Conservation (phyloP, 2,329 filamentous ascomycete species). For the Microdochium nivale region DNA sequence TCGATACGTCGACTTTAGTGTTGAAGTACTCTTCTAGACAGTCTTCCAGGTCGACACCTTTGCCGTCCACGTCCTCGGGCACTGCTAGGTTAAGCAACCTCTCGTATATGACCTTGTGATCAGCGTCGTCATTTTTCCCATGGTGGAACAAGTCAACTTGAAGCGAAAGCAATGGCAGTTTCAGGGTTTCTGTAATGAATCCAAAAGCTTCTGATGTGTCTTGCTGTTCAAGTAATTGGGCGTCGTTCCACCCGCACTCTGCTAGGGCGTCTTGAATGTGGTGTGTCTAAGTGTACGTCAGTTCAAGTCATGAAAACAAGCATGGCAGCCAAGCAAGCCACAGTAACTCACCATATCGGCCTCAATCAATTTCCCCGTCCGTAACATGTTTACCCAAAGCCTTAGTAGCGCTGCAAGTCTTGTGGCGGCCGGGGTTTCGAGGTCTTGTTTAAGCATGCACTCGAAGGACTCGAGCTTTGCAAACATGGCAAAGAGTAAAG, state of each 20-base stretch:
- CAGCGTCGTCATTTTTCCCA: conserved; percentile 74
- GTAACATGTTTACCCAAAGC: conserved; percentile 88
- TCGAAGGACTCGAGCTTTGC: conserved; percentile 84
- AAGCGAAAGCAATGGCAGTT: conserved; percentile 77
- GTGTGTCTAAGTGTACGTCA: conserved; percentile 39
- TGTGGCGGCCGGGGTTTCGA: conserved; percentile 61
- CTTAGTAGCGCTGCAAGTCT: conserved; percentile 71
- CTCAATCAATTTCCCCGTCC: conserved; percentile 76
- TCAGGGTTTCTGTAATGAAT: conserved; percentile 84
- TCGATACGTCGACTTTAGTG: conserved; percentile 78
- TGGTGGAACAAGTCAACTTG: conserved; percentile 95
- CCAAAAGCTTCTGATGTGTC: conserved; percentile 94
- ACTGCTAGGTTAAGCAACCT: conserved; percentile 84
- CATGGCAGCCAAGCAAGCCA: background rate
- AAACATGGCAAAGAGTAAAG: conserved; percentile 93
- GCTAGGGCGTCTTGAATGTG: conserved; percentile 74
- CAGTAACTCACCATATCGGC: conserved; percentile 61
- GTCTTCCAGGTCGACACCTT: conserved; percentile 72
- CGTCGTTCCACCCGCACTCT: conserved; percentile 83
- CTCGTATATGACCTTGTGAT: conserved; percentile 93
- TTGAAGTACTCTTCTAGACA: conserved; percentile 95
- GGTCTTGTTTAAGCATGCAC: conserved; percentile 76
- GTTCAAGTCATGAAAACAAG: background rate
- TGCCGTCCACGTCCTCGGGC: conserved; percentile 63
- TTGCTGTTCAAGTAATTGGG: conserved; percentile 70